phyloP scores from a whole-genome alignment of 139 green algal species.

The Ostreobium quekettii region DNA sequence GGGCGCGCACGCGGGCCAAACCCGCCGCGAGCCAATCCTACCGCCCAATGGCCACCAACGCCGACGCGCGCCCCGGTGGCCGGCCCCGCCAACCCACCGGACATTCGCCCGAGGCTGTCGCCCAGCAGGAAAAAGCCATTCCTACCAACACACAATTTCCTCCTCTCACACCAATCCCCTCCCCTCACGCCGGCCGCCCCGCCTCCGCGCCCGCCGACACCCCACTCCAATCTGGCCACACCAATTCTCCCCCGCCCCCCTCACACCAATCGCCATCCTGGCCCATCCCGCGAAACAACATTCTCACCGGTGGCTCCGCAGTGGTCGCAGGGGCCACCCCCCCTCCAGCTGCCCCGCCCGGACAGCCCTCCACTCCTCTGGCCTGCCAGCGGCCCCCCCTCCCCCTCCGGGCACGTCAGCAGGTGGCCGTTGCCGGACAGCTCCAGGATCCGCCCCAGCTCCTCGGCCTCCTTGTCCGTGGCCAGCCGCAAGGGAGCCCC shows the following conservation, averaged over 20 bases:
- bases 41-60: too few relatives aligned
- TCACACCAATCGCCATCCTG: not conserved
- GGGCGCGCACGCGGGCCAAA: too few relatives aligned
- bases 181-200: not conserved
- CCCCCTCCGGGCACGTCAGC: too few relatives aligned
- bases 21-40: too few relatives aligned
- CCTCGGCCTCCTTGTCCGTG: not conserved
- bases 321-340: constrained; percentile 47
- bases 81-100: too few relatives aligned
- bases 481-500: not conserved
- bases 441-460: not conserved
- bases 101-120: not conserved
- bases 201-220: not conserved
- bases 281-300: not conserved
- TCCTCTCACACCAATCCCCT: too few relatives aligned
- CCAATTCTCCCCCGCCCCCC: not conserved
- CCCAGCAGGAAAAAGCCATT: too few relatives aligned
- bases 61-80: too few relatives aligned
- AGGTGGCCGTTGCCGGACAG: not conserved
- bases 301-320: constrained; percentile 30
- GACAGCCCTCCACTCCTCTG: not conserved
- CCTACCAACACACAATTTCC: too few relatives aligned
- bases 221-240: not conserved
- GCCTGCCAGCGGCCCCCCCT: constrained; percentile 5
- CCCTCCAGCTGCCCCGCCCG: constrained; percentile 25